Percentiles rank a stretch among this genome's conserved stretches.
Evolutionary conservation across 345 rosid genomes (phyloP).

Genomic region (Litchi chinensis): DNA sequence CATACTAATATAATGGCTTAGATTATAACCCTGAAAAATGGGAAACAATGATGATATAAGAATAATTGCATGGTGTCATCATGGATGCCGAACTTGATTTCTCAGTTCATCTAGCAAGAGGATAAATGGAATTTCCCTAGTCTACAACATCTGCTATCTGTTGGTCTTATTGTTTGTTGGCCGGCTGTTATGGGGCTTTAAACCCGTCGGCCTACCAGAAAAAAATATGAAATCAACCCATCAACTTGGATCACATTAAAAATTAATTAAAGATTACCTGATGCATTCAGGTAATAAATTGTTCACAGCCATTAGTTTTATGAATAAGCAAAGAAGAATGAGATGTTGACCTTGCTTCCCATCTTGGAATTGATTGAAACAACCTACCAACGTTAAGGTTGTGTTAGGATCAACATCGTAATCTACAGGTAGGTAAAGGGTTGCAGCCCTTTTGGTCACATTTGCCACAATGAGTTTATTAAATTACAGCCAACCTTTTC

Average conservation of each 20-base stretch:
- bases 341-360: slow-evolving; percentile 9
- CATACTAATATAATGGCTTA: not conserved
- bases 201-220: too few relatives aligned
- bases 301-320: too few relatives aligned
- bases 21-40: not conserved
- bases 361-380: slow-evolving; percentile 31
- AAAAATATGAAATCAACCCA: too few relatives aligned
- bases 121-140: not conserved
- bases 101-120: too few relatives aligned
- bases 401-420: slow-evolving; percentile 35
- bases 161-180: too few relatives aligned
- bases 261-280: too few relatives aligned
- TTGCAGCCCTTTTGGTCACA: not conserved
- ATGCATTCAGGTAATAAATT: too few relatives aligned
- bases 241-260: too few relatives aligned
- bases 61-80: not conserved
- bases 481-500: not conserved
- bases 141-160: too few relatives aligned
- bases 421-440: slow-evolving; percentile 25
- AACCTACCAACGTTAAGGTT: slow-evolving; percentile 38
- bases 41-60: not conserved
- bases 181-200: too few relatives aligned
- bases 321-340: not conserved
- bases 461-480: not conserved
- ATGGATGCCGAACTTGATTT: not conserved